phyloP scores from a whole-genome alignment of 1,139 yeast species.

The Eremothecium cymbalariae region DNA sequence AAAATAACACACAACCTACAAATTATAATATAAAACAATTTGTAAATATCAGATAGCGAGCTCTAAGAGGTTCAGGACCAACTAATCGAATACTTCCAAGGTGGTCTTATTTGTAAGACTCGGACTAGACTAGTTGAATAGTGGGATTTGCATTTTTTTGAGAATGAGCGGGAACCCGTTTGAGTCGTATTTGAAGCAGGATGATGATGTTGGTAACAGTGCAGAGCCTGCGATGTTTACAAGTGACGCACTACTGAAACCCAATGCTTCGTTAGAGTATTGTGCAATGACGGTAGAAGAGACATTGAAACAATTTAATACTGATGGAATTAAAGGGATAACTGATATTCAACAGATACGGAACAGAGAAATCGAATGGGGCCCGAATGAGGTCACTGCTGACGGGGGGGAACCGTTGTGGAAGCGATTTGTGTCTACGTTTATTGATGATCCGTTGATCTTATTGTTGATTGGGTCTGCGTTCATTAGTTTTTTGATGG shows the following conservation, averaged over 20 bases:
- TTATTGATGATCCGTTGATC: conserved; percentile 84
- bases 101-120: too few relatives aligned
- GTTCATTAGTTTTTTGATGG: conserved; percentile 74
- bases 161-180: conserved; percentile 30
- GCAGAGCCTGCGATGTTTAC: conserved; percentile 12
- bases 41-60: too few relatives aligned
- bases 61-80: too few relatives aligned
- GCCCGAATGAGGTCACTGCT: conserved; percentile 33
- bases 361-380: conserved; percentile 65
- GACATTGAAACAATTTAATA: conserved; percentile 51
- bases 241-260: conserved; percentile 23
- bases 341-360: conserved; percentile 59
- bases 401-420: conserved; percentile 39
- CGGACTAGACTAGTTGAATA: too few relatives aligned
- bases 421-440: conserved; percentile 64
- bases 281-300: conserved; percentile 55
- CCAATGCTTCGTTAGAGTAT: conserved; percentile 35
- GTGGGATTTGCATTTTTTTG: too few relatives aligned
- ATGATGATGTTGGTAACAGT: conserved; percentile 7
- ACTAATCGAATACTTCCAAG: too few relatives aligned
- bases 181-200: conserved; percentile 19
- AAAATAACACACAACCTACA: too few relatives aligned
- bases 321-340: conserved; percentile 54
- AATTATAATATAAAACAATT: too few relatives aligned
- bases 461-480: conserved; percentile 84